Percentiles rank a stretch among this genome's conserved stretches.
phyloP scores from a whole-genome alignment of 345 rosid genomes.

The Citrus reticulata region DNA sequence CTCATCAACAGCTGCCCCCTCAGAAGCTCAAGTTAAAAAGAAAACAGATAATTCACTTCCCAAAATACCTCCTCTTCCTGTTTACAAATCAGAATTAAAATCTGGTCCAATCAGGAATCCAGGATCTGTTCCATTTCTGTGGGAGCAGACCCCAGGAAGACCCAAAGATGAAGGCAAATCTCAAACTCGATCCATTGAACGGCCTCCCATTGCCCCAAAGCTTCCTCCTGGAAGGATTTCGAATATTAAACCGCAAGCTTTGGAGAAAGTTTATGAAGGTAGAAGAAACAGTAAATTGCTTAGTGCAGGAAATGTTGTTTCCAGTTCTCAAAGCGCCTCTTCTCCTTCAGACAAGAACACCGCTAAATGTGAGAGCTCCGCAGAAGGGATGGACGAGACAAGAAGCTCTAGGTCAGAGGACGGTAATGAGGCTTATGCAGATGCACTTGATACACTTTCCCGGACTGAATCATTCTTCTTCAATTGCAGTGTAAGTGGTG shows the following conservation, averaged over 20 bases:
- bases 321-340: conserved; percentile 14
- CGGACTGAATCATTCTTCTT: conserved; percentile 50
- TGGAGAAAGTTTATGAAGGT: conserved; percentile 22
- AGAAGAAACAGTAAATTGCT: conserved; percentile 2
- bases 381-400: conserved; percentile 29
- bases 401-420: conserved; percentile 26
- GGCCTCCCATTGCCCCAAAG: conserved; percentile 54
- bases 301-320: conserved; percentile 7
- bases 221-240: conserved; percentile 78
- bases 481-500: conserved; percentile 60
- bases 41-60: conserved; percentile 34
- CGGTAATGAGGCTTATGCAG: conserved; percentile 39
- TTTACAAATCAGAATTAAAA: conserved; percentile 70
- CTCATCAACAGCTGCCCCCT: conserved; percentile 26
- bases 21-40: conserved; percentile 42
- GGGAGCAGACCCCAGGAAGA: conserved; percentile 86
- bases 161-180: conserved; percentile 58
- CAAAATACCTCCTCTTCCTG: conserved; percentile 50
- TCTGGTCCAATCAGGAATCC: conserved; percentile 87
- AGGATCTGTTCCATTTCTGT: conserved; percentile 84
- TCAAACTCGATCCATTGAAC: conserved; percentile 16
- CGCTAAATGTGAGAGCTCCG: conserved; percentile 16
- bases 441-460: conserved; percentile 55
- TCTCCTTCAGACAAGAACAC: conserved; percentile 11
- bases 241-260: conserved; percentile 25